Evolutionary conservation across 2,329 filamentous ascomycete genomes (phyloP).

Genomic region (Curvularia eragrostidis): DNA sequence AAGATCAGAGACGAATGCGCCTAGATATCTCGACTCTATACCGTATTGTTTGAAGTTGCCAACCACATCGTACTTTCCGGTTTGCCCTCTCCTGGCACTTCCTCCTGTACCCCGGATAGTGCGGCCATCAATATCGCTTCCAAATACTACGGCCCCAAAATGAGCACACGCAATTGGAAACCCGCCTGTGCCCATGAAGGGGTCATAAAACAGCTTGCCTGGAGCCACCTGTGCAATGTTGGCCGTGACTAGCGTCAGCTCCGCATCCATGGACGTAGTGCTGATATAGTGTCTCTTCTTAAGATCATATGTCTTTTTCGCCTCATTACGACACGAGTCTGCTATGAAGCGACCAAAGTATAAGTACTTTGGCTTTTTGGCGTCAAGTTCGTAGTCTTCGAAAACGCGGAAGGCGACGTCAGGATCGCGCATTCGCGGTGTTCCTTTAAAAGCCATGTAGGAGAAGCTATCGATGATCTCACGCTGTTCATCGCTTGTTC

Average conservation of each 20-base stretch:
- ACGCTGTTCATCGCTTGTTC: slow-evolving; percentile 67
- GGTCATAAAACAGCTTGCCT: slow-evolving; percentile 89
- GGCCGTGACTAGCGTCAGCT: slow-evolving; percentile 87
- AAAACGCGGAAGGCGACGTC: slow-evolving; percentile 80
- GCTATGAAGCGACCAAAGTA: slow-evolving; percentile 77
- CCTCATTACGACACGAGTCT: slow-evolving; percentile 67
- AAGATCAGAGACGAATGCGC: slow-evolving; percentile 83
- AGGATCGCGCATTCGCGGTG: slow-evolving; percentile 72
- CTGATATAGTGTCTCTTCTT: slow-evolving; percentile 95
- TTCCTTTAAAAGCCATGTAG: slow-evolving; percentile 79
- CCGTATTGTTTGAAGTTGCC: slow-evolving; percentile 88
- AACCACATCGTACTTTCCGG: slow-evolving; percentile 57
- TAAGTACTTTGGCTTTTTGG: slow-evolving; percentile 61
- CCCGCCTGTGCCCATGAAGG: slow-evolving; percentile 93
- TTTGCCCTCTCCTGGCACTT: slow-evolving; percentile 50
- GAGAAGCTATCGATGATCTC: slow-evolving; percentile 81
- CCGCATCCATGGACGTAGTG: slow-evolving; percentile 97
- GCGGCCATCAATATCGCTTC: slow-evolving; percentile 92
- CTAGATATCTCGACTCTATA: slow-evolving; percentile 70
- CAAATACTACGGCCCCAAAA: slow-evolving; percentile 83
- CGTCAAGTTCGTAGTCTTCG: slow-evolving; percentile 74
- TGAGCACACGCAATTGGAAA: slow-evolving; percentile 90
- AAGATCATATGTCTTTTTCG: slow-evolving; percentile 78
- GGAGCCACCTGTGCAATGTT: slow-evolving; percentile 85
- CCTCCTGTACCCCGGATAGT: slow-evolving; percentile 75